Percentiles rank a stretch among this genome's conserved stretches.
Conservation (phyloP, 2,329 filamentous ascomycete species). For the Cladosporium cucumerinum region DNA sequence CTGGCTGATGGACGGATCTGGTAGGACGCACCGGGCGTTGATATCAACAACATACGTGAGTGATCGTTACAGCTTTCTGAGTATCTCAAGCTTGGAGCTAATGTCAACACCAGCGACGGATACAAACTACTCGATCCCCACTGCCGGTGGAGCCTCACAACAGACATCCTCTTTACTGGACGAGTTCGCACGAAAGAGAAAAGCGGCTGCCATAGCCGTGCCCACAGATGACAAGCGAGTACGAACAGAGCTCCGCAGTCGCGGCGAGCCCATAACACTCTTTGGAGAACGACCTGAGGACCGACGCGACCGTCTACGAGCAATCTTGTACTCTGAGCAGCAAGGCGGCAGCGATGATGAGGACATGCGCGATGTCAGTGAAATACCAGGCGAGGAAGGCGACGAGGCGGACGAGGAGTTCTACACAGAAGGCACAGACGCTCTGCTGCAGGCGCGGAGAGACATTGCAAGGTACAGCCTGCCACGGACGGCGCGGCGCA, state of each 20-base stretch:
- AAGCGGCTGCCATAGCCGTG: conserved; percentile 83
- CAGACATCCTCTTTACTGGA: conserved; percentile 80
- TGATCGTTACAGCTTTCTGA: conserved; percentile 24
- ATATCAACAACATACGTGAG: conserved; percentile 62
- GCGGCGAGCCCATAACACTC: conserved; percentile 90
- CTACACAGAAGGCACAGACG: conserved; percentile 77
- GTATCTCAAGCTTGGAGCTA: not conserved
- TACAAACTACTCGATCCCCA: conserved; percentile 77
- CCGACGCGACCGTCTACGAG: conserved; percentile 79
- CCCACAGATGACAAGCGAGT: conserved; percentile 91
- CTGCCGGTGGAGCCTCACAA: conserved; percentile 68
- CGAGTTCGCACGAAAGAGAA: conserved; percentile 87
- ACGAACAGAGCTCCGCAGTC: conserved; percentile 72
- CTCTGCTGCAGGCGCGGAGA: conserved; percentile 71
- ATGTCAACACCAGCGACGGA: conserved; percentile 56
- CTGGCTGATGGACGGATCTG: conserved; percentile 26
- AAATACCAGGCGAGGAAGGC: conserved; percentile 55
- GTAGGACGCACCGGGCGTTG: conserved; percentile 57
- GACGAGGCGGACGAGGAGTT: conserved; percentile 87
- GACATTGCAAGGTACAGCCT: conserved; percentile 81
- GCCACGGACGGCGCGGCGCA: conserved; percentile 72
- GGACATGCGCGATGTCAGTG: conserved; percentile 58
- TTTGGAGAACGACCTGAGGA: conserved; percentile 89
- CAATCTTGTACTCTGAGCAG: conserved; percentile 67
- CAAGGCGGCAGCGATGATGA: conserved; percentile 55